Percentiles rank a stretch among this genome's conserved stretches.
phyloP scores from a whole-genome alignment of 148 eudicot genomes.

The Linanthus parryae region DNA sequence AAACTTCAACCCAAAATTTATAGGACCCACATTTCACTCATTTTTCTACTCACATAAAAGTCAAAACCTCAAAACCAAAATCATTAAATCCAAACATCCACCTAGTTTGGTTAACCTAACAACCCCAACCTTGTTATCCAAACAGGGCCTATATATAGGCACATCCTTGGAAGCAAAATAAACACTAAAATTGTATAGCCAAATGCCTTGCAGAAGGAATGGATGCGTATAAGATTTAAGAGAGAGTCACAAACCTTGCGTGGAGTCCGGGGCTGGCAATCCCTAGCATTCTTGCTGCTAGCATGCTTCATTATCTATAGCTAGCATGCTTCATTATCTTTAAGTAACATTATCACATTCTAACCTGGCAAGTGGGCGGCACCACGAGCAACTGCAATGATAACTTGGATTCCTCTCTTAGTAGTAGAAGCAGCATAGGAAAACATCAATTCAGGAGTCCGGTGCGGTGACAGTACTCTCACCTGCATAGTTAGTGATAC shows the following conservation, averaged over 20 bases:
- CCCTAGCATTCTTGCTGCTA: slow-evolving; percentile 81
- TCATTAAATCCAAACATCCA: too few relatives aligned
- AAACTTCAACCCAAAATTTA: too few relatives aligned
- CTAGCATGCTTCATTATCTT: too few relatives aligned
- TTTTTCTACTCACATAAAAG: too few relatives aligned
- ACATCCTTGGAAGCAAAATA: too few relatives aligned
- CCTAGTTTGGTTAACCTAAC: too few relatives aligned
- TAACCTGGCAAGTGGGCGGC: slow-evolving; percentile 99
- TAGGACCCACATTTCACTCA: too few relatives aligned
- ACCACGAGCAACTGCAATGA: slow-evolving; percentile 99
- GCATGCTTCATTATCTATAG: slow-evolving; percentile 77
- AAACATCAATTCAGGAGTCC: slow-evolving; percentile 77
- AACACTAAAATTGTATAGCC: too few relatives aligned
- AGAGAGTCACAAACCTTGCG: slow-evolving; percentile 46
- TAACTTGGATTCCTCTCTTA: slow-evolving; percentile 77
- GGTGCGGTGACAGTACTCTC: slow-evolving; percentile 71
- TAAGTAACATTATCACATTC: too few relatives aligned
- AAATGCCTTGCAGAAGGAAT: background rate
- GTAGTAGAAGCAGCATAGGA: slow-evolving; percentile 58
- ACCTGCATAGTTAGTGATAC: slow-evolving; percentile 34
- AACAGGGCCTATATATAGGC: too few relatives aligned
- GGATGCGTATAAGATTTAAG: slow-evolving; percentile 4
- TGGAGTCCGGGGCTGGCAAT: slow-evolving; percentile 49
- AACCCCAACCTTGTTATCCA: too few relatives aligned
- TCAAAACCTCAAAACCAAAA: too few relatives aligned